phyloP scores from a whole-genome alignment of 75 land plant species.

The Cupressus sempervirens region DNA sequence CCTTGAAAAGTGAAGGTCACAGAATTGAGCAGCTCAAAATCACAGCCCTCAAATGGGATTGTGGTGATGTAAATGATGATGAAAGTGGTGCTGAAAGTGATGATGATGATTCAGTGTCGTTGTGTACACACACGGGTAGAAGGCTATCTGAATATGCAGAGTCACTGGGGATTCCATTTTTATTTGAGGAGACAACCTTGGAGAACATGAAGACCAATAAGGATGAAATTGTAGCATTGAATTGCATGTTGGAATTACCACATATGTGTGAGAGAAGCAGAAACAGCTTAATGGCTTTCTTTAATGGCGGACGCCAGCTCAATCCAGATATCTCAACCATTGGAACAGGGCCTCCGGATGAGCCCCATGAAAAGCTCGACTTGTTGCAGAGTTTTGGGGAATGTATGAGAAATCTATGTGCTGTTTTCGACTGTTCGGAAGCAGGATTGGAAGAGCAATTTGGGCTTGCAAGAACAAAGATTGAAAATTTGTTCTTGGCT shows the following conservation, averaged over 20 bases:
- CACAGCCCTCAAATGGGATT: no score
- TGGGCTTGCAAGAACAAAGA: conserved; percentile 24
- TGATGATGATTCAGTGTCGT: no score
- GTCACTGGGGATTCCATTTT: no score
- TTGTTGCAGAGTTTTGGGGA: conserved; percentile 34
- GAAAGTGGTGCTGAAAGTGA: no score
- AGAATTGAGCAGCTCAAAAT: no score
- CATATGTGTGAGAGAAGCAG: conserved; percentile 26
- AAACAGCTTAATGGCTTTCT: conserved; percentile 30
- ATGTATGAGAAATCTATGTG: conserved; percentile 45
- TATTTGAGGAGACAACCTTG: no score
- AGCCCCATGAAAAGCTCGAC: not conserved
- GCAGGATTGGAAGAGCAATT: conserved; percentile 45
- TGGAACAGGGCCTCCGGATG: conserved; percentile 31
- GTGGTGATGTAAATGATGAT: no score
- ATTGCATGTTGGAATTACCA: conserved; percentile 60
- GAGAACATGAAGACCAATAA: no score
- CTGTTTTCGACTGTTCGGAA: conserved; percentile 59
- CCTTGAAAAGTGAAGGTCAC: no score
- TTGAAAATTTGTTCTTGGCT: conserved; percentile 49
- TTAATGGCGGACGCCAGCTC: conserved; percentile 20
- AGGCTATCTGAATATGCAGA: no score
- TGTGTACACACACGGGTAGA: no score
- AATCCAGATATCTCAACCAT: conserved; percentile 19
- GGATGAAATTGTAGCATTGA: conserved; percentile 8